Base-by-base conservation (phyloP, 768 basidiomycete species). In the Gyrodon lividus region DNA sequence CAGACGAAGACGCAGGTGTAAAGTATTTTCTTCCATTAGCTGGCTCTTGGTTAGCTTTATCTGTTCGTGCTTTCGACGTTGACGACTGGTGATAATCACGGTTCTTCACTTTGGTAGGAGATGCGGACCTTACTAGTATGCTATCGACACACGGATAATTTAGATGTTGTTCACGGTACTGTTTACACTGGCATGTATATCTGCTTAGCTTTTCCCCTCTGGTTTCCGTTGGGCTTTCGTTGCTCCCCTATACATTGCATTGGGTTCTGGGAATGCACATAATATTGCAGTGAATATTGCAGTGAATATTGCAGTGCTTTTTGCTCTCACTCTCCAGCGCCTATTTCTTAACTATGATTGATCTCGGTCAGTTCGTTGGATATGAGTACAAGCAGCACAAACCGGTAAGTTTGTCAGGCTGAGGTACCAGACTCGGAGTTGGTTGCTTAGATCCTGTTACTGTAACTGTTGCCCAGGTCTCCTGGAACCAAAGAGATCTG, bases 401-500 rank as follows among this genome's bases (percentile, higher is more conserved):
- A 46, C 30, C 45, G 7, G 45, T 46, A 46, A n/a, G 45, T 23
- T 3, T 44, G 10, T n/a, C 5, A 7, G 12, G 12, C 33, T n/a
- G 33, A 12, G 12, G 33, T 5, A 34, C 5, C 16, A 13, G 2
- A 14, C 33, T 34, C 16, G 33, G 5, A 26, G 24, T 26, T n/a
- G n/a, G n/a, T n/a, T n/a, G n/a, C n/a, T n/a, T n/a, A n/a, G n/a
- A n/a, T n/a, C n/a, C n/a, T n/a, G n/a, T n/a, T n/a, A n/a, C n/a
- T n/a, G 12, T 6, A 12, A 4, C 33, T 13, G 33, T 5, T 34
- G 7, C 16, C 10, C 17, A 89, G 86, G 87, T 87, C 19, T 62
- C 77, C 3, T 92, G 89, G 89, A 88, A 86, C 69, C 82, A 84
- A 69, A 78, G 87, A 40, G 89, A 92, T 68, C 69, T 89, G 9